These are phyloP conservation scores for Raddia distichophylla DNA, from an alignment of 176 grass and related monocot species.

Conservation along the genomic window DNA sequence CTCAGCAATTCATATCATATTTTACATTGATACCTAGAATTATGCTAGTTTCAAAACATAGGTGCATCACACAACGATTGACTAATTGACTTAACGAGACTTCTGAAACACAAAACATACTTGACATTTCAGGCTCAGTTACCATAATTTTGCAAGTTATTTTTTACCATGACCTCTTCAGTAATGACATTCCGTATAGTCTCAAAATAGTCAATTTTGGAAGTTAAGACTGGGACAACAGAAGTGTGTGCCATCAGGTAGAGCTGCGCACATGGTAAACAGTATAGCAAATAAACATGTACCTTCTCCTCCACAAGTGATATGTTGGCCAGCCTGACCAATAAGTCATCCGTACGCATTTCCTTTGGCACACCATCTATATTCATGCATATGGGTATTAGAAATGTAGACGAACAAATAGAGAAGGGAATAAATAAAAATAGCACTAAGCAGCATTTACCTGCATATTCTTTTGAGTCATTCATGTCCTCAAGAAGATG, in stretches of 20 bases:
- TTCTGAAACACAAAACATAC: slow-evolving; percentile 45
- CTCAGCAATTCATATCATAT: neutral
- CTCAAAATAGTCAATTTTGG: slow-evolving; percentile 30
- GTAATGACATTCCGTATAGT: slow-evolving; percentile 29
- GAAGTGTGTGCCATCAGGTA: slow-evolving; percentile 1
- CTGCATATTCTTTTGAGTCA: slow-evolving; percentile 69
- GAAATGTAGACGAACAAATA: slow-evolving; percentile 32
- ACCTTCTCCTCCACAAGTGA: slow-evolving; percentile 94
- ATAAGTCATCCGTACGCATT: slow-evolving; percentile 74
- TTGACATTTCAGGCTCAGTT: slow-evolving; percentile 36
- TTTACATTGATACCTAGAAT: slow-evolving; percentile 7
- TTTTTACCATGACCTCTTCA: slow-evolving; percentile 28
- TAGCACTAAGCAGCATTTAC: slow-evolving; percentile 53
- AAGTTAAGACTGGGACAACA: slow-evolving; percentile 20
- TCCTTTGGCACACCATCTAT: slow-evolving; percentile 98
- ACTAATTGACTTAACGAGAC: neutral
- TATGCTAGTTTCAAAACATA: slow-evolving; percentile 42
- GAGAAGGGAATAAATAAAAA: slow-evolving; percentile 36
- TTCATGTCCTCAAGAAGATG: slow-evolving; percentile 82
- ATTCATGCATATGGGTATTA: slow-evolving; percentile 40
- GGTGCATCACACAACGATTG: slow-evolving; percentile 7
- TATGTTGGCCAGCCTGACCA: slow-evolving; percentile 88
- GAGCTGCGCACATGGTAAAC: slow-evolving; percentile 5
- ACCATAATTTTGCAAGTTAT: slow-evolving; percentile 29
- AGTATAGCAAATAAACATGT: slow-evolving; percentile 33